phyloP scores from a whole-genome alignment of 768 basidiomycete genomes.

The Myochromella boudieri region DNA sequence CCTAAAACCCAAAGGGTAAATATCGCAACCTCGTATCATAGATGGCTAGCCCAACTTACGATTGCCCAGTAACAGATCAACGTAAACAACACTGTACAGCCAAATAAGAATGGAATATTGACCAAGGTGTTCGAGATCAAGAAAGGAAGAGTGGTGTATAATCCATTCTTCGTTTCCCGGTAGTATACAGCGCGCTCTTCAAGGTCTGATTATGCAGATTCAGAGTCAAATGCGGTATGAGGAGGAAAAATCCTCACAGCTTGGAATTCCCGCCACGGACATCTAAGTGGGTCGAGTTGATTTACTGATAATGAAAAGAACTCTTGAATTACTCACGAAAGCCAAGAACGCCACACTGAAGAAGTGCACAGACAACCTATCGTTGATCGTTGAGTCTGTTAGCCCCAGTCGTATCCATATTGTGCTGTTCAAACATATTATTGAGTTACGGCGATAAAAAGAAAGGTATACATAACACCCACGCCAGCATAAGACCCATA shows the following conservation, averaged over 20 bases:
- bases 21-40: background rate
- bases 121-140: constrained; percentile 53
- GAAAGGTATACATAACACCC: constrained; percentile 10
- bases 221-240: background rate
- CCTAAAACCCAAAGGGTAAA: constrained; percentile 32
- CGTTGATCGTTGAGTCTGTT: constrained; percentile 41
- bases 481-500: constrained; percentile 47
- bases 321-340: constrained; percentile 32
- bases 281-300: constrained; percentile 30
- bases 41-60: constrained; percentile 26
- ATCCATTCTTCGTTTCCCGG: constrained; percentile 56
- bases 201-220: constrained; percentile 35
- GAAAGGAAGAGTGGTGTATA: constrained; percentile 55
- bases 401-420: constrained; percentile 51
- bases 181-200: constrained; percentile 59
- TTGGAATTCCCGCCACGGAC: constrained; percentile 61
- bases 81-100: constrained; percentile 46
- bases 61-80: constrained; percentile 54
- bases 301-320: background rate
- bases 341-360: constrained; percentile 56
- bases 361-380: constrained; percentile 53
- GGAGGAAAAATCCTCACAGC: constrained; percentile 29
- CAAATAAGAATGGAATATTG: constrained; percentile 53
- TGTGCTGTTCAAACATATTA: constrained; percentile 37
- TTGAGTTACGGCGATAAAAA: constrained; percentile 6